Percentiles rank a stretch among this genome's conserved stretches.
Conservation (phyloP, 805 yeast species). For the Kodamaea kaohsiungensis region DNA sequence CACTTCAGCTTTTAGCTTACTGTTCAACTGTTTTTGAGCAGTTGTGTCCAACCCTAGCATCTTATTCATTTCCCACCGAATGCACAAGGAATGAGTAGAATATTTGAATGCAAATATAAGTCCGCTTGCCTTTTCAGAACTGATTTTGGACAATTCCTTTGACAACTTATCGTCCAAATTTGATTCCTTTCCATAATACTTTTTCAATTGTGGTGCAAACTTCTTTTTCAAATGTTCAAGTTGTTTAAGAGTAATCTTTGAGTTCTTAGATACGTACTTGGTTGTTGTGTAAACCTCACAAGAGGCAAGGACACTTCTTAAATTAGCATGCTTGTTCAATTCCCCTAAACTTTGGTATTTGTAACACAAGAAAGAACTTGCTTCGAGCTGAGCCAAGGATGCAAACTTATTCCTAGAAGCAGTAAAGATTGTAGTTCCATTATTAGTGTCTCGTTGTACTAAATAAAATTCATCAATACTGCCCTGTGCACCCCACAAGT, state of each 20-base stretch:
- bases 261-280: neutral
- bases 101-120: constrained; percentile 33
- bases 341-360: neutral
- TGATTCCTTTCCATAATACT: constrained; percentile 7
- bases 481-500: constrained; percentile 30
- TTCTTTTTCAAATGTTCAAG: constrained; percentile 10
- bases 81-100: constrained; percentile 25
- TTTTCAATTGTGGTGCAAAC: constrained; percentile 11
- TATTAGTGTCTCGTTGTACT: neutral
- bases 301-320: neutral
- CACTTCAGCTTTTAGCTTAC: neutral
- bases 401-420: neutral
- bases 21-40: neutral
- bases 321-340: neutral
- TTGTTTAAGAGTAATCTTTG: constrained; percentile 18
- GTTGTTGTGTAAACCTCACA: neutral
- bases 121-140: constrained; percentile 17
- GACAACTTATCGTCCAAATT: constrained; percentile 12
- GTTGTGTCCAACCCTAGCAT: constrained; percentile 1
- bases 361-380: neutral
- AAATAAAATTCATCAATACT: neutral
- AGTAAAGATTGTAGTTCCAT: neutral
- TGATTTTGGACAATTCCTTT: constrained; percentile 13
- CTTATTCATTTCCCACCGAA: constrained; percentile 33
- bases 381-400: neutral